These are phyloP conservation scores for Blastobotrys petasosporus DNA, from an alignment of 1,139 yeast species.

Conservation along the genomic window DNA sequence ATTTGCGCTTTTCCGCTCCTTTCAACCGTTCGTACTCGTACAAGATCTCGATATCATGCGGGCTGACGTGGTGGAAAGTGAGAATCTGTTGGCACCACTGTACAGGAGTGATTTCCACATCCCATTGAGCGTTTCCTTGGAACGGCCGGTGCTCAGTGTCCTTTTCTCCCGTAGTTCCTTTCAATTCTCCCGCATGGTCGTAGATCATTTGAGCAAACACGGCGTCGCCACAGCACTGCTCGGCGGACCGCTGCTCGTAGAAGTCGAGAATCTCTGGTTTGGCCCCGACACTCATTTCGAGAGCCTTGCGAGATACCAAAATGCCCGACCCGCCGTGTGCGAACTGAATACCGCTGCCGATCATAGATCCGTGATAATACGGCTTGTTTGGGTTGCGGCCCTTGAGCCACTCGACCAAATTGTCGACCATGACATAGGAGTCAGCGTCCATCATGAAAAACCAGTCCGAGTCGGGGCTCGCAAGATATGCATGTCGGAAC, in stretches of 20 bases:
- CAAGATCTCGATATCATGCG: constrained; percentile 29
- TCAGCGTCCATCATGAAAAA: constrained; percentile 35
- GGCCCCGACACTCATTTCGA: constrained; percentile 24
- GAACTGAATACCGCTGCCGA: constrained; percentile 19
- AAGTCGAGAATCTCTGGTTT: constrained; percentile 21
- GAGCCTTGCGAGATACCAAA: constrained; percentile 30
- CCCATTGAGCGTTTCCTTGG: constrained; percentile 17
- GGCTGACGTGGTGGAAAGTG: constrained; percentile 29
- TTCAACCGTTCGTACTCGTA: constrained; percentile 32
- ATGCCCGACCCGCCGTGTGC: constrained; percentile 38
- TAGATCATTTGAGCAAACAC: constrained; percentile 28
- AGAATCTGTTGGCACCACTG: constrained; percentile 31
- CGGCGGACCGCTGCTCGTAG: constrained; percentile 25
- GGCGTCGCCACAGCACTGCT: constrained; percentile 34
- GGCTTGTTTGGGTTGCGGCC: constrained; percentile 24
- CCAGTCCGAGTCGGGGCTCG: constrained; percentile 28
- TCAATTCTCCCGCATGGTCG: constrained; percentile 20
- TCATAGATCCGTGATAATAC: constrained; percentile 26
- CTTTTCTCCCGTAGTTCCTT: constrained; percentile 19
- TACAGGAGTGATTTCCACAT: constrained; percentile 19
- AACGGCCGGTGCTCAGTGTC: constrained; percentile 14
- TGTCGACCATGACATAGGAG: constrained; percentile 27
- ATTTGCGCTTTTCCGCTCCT: constrained; percentile 20
- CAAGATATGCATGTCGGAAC: constrained; percentile 30
- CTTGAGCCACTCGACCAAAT: constrained; percentile 22